phyloP scores from a whole-genome alignment of 2,329 filamentous ascomycete genomes.

The Hysterium pulicare region DNA sequence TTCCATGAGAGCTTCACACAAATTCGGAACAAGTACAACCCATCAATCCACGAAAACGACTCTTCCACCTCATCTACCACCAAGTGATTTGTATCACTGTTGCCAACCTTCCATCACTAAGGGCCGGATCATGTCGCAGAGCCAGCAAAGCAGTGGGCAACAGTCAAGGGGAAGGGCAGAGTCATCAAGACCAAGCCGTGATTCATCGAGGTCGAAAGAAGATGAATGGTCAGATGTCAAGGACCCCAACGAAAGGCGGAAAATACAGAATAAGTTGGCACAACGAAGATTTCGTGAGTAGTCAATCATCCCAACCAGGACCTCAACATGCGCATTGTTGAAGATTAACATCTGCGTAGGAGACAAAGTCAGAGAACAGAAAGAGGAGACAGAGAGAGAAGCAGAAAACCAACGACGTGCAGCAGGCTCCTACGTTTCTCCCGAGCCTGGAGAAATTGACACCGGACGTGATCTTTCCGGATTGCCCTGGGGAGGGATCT shows the following conservation, averaged over 20 bases:
- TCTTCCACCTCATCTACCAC: not conserved
- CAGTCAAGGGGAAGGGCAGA: constrained; percentile 14
- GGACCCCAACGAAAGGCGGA: constrained; percentile 67
- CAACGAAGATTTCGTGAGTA: constrained; percentile 72
- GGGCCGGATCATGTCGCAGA: constrained; percentile 19
- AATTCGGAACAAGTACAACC: not conserved
- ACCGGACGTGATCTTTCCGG: constrained; percentile 58
- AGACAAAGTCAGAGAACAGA: constrained; percentile 66
- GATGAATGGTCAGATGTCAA: constrained; percentile 69
- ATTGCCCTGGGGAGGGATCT: constrained; percentile 69
- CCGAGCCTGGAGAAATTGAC: constrained; percentile 55
- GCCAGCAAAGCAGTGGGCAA: constrained; percentile 14
- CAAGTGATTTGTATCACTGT: not conserved
- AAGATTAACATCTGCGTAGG: constrained; percentile 44
- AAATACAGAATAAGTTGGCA: constrained; percentile 73
- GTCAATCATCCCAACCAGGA: not conserved
- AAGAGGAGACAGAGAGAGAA: constrained; percentile 63
- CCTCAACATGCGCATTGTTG: not conserved
- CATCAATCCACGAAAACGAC: not conserved
- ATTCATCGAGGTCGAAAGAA: constrained; percentile 17
- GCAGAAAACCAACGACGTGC: constrained; percentile 62
- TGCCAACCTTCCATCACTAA: too few relatives aligned
- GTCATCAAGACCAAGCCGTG: constrained; percentile 14
- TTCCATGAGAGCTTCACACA: constrained; percentile 9
- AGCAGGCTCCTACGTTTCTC: constrained; percentile 61